phyloP scores from a whole-genome alignment of 805 yeast genomes.

The Dipodascopsis uninucleata region DNA sequence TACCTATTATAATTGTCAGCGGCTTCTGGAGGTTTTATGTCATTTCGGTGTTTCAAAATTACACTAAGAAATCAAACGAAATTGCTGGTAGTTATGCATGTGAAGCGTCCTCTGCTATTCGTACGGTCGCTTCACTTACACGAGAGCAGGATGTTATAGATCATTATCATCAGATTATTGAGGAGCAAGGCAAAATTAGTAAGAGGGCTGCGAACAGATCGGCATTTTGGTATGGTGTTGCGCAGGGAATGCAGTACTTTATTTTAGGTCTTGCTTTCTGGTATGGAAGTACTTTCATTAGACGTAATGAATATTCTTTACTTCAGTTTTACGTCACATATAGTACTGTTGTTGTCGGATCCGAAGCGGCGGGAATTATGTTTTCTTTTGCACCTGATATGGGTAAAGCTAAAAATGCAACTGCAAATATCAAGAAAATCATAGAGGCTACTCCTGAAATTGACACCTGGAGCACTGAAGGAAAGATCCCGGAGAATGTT shows the following conservation, averaged over 20 bases:
- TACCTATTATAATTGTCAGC: conserved; percentile 38
- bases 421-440: conserved; percentile 36
- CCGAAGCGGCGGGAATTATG: conserved; percentile 42
- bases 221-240: conserved; percentile 38
- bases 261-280: conserved; percentile 43
- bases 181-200: conserved; percentile 11
- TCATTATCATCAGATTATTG: conserved; percentile 29
- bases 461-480: conserved; percentile 35
- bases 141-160: conserved; percentile 40
- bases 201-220: conserved; percentile 8
- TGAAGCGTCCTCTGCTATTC: conserved; percentile 40
- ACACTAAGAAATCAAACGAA: conserved; percentile 18
- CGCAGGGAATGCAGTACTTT: conserved; percentile 33
- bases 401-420: conserved; percentile 42
- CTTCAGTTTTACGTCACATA: conserved; percentile 41
- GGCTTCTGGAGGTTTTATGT: conserved; percentile 42
- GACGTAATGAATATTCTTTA: conserved; percentile 33
- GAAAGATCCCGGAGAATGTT: conserved; percentile 30
- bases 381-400: conserved; percentile 44
- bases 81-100: conserved; percentile 36
- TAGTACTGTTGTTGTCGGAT: conserved; percentile 40
- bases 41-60: conserved; percentile 34
- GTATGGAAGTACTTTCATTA: conserved; percentile 42
- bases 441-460: conserved; percentile 38
- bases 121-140: conserved; percentile 39